Evolutionary conservation across 495 filamentous ascomycete species (phyloP), one percentile per base, ranked within the genome.

Genomic region (Tuber borchii): DNA sequence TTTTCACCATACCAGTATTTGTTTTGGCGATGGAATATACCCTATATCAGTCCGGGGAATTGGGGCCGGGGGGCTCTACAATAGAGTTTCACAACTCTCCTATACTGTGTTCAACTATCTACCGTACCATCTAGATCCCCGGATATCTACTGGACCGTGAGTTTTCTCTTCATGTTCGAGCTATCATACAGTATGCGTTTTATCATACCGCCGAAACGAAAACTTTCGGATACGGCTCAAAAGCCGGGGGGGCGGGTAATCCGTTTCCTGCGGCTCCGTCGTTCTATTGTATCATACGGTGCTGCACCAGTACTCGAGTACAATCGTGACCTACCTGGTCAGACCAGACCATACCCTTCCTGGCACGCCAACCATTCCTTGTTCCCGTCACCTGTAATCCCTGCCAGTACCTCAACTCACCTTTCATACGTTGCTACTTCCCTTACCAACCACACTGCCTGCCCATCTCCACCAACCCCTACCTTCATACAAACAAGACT

Each of bases 381-480:
- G 56, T 65, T 65, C 26, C 56, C 14, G n/a, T 65, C 56, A 26
- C 22, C 20, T 56, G 22, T 65, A 6, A 31, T 65, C 56, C 56
- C 56, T 37, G 34, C 39, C 39, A 4, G 39, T 65, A 65, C 56
- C 56, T 65, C 56, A 31, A 65, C 56, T 65, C n/a, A 17, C 56
- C 56, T 31, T 65, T 31, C 26, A 46, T 31, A 65, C 56, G 56
- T 65, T 31, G 43, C 70, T 42, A 40, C 70, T 37, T 71, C 70
- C 17, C 34, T 31, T 14, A 16, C 70, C 39, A 71, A 71, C 70
- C 70, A 40, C 20, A n/a, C 43, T 31, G 31, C 16, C 70, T 44
- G 4, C 22, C n/a, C 70, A 34, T 73, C 71, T 61, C 40, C 71
- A 70, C 31, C 26, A 65, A 65, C 56, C 16, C 56, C 56, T 31